Conservation (phyloP, 805 yeast species). For the Kluyveromyces lactis region DNA sequence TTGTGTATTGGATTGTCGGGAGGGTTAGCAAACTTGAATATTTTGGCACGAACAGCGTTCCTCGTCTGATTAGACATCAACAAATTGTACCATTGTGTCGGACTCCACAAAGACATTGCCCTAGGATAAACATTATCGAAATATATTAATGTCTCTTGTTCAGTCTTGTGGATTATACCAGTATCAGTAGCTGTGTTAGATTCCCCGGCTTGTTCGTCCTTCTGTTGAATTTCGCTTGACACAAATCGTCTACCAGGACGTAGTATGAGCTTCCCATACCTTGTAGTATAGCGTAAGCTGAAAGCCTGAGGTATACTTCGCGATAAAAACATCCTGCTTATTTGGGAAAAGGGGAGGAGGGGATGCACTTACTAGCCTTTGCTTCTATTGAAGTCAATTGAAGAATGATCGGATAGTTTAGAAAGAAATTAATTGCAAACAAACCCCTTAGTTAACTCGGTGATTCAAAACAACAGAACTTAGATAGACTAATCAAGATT, state of each 20-base stretch:
- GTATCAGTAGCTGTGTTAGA: slow-evolving; percentile 46
- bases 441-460: too few relatives aligned
- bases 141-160: slow-evolving; percentile 44
- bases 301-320: neutral
- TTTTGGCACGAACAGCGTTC: slow-evolving; percentile 33
- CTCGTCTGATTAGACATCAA: slow-evolving; percentile 30
- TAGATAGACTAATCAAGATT: too few relatives aligned
- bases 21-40: slow-evolving; percentile 34
- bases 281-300: neutral
- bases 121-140: slow-evolving; percentile 49
- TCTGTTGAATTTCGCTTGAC: slow-evolving; percentile 34
- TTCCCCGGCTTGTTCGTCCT: slow-evolving; percentile 46
- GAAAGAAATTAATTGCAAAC: too few relatives aligned
- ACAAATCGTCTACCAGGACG: slow-evolving; percentile 21
- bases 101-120: slow-evolving; percentile 38
- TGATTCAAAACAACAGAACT: too few relatives aligned
- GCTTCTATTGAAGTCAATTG: too few relatives aligned
- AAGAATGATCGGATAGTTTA: too few relatives aligned
- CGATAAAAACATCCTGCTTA: too few relatives aligned
- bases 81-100: slow-evolving; percentile 36
- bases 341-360: too few relatives aligned
- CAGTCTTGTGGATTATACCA: slow-evolving; percentile 46
- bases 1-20: slow-evolving; percentile 30
- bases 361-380: too few relatives aligned
- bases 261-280: too few relatives aligned